A percentile compares a stretch with the other conserved stretches of the same genome.
Evolutionary conservation across 169 alveolate genomes (phyloP).

Genomic region (Theileria sp.): DNA sequence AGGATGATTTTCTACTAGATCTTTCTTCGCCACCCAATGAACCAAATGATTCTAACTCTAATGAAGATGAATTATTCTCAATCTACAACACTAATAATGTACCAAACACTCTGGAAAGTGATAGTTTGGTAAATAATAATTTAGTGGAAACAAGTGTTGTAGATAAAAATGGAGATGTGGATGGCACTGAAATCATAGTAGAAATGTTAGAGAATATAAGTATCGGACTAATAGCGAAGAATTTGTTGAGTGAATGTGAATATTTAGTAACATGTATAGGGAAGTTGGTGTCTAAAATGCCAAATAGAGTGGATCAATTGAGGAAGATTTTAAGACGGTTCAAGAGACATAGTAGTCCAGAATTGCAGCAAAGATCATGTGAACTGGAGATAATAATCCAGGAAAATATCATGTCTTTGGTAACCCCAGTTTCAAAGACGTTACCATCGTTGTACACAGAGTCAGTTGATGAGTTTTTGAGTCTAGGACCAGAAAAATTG

Average conservation of each 20-base stretch:
- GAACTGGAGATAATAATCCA: constrained; percentile 61
- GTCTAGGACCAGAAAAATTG: neutral
- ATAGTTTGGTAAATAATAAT: neutral
- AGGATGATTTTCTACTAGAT: constrained; percentile 1
- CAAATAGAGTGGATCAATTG: constrained; percentile 53
- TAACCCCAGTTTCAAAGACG: neutral
- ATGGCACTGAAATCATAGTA: neutral
- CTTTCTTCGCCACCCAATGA: neutral
- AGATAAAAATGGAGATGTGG: neutral
- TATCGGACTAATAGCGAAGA: constrained; percentile 39
- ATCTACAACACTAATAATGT: neutral
- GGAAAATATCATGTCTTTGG: constrained; percentile 12
- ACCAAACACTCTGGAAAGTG: neutral
- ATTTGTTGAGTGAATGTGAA: constrained; percentile 60
- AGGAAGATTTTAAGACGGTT: constrained; percentile 63
- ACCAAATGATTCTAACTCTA: neutral
- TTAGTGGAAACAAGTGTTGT: neutral
- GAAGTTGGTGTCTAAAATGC: constrained; percentile 63
- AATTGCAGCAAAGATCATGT: constrained; percentile 79
- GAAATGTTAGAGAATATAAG: constrained; percentile 26
- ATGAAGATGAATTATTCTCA: neutral
- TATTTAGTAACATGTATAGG: constrained; percentile 72
- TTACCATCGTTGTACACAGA: neutral
- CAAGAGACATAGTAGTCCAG: constrained; percentile 67
- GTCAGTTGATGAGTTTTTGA: neutral